Evolutionary conservation across 1,284 basidiomycete species (phyloP).

Genomic region (Athelia psychrophila): DNA sequence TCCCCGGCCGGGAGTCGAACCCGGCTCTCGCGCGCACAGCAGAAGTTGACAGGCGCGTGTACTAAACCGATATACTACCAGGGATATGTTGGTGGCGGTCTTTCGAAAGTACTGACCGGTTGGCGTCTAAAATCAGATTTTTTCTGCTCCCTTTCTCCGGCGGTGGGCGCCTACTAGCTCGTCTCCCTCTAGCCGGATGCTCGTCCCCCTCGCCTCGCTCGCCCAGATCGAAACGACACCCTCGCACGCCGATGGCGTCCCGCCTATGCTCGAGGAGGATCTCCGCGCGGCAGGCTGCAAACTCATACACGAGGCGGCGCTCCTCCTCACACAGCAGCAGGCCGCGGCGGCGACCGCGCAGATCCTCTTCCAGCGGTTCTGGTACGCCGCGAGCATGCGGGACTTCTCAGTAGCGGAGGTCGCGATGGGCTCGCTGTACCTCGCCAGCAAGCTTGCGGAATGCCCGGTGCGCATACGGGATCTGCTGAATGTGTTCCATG

Average conservation of each 20-base stretch:
- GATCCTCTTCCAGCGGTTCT: slow-evolving; percentile 95
- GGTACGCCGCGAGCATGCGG: slow-evolving; percentile 92
- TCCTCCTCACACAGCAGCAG: slow-evolving; percentile 92
- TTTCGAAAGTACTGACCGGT: too few species aligned
- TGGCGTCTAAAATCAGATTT: too few species aligned
- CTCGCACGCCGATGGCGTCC: slow-evolving; percentile 80
- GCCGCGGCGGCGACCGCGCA: slow-evolving; percentile 96
- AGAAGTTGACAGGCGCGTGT: too few species aligned
- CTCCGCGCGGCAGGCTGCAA: slow-evolving; percentile 87
- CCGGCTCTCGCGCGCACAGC: too few species aligned
- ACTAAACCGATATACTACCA: too few species aligned
- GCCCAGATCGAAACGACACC: slow-evolving; percentile 79
- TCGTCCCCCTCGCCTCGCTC: slow-evolving; percentile 73
- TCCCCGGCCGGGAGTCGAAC: too few species aligned
- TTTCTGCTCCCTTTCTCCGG: too few species aligned
- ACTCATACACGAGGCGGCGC: slow-evolving; percentile 92
- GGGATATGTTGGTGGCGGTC: too few species aligned
- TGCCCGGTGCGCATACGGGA: slow-evolving; percentile 89
- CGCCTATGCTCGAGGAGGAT: slow-evolving; percentile 79
- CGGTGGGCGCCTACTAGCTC: too few species aligned
- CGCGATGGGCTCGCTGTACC: slow-evolving; percentile 89
- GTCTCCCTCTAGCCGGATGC: too few species aligned
- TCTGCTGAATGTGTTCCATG: slow-evolving; percentile 92
- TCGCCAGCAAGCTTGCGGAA: slow-evolving; percentile 96
- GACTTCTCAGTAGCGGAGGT: slow-evolving; percentile 62